Evolutionary conservation across 164 flowering plant genomes (phyloP).

Genomic region (Litsea cubeba): DNA sequence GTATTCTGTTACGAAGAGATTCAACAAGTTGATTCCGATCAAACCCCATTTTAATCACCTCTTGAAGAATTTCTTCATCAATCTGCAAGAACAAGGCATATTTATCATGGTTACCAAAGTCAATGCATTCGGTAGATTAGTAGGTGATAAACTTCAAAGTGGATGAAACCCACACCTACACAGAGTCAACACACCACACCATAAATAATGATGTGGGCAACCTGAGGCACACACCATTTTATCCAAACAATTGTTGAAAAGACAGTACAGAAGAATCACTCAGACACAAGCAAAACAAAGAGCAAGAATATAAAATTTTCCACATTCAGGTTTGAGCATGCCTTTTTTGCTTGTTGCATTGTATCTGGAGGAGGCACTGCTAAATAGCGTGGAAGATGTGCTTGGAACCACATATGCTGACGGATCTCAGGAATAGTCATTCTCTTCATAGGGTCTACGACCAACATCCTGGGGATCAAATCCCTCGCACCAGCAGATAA

Average conservation of each 20-base stretch:
- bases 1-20: constrained; percentile 72
- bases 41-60: constrained; percentile 87
- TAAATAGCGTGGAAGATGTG: constrained; percentile 40
- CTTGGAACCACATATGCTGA: constrained; percentile 38
- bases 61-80: constrained; percentile 88
- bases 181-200: too few relatives aligned
- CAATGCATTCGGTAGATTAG: neutral
- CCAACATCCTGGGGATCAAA: constrained; percentile 43
- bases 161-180: neutral
- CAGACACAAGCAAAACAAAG: neutral
- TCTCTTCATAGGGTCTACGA: constrained; percentile 40
- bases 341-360: constrained; percentile 40
- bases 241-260: too few relatives aligned
- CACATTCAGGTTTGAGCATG: neutral
- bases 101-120: neutral
- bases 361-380: constrained; percentile 42
- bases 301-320: neutral
- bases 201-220: neutral
- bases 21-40: constrained; percentile 64
- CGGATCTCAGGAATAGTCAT: constrained; percentile 43
- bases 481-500: constrained; percentile 41
- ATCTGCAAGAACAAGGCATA: constrained; percentile 38
- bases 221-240: neutral
- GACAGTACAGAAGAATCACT: too few relatives aligned
- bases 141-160: neutral